Evolutionary conservation across 2,329 filamentous ascomycete species (phyloP).

Genomic region (Chalaropsis thielavioides): DNA sequence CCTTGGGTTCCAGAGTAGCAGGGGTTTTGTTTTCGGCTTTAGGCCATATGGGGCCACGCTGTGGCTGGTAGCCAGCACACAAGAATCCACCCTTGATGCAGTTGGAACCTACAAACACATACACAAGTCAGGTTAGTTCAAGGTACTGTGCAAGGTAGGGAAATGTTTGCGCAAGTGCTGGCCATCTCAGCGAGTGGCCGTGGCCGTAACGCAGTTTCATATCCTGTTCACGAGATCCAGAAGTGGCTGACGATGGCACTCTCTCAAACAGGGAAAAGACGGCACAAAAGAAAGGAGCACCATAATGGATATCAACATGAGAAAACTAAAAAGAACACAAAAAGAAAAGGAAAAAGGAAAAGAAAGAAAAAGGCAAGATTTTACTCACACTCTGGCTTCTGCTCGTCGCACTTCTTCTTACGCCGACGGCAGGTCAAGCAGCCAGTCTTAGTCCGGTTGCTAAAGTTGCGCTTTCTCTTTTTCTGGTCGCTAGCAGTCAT

Average conservation of each 20-base stretch:
- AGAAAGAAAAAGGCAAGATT: background rate
- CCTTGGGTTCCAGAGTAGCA: constrained; percentile 73
- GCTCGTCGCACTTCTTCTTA: constrained; percentile 98
- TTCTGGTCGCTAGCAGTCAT: constrained; percentile 42
- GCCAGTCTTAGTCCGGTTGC: constrained; percentile 88
- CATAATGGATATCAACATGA: too few relatives aligned
- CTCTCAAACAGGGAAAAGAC: background rate
- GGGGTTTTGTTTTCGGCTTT: constrained; percentile 58
- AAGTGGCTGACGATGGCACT: background rate
- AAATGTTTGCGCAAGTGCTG: background rate
- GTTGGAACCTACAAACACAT: constrained; percentile 52
- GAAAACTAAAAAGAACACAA: too few relatives aligned
- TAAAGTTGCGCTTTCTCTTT: constrained; percentile 69
- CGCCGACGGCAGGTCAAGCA: constrained; percentile 82
- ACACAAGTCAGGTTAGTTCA: background rate
- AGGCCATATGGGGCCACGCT: constrained; percentile 56
- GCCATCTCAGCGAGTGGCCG: background rate
- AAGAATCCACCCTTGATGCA: constrained; percentile 80
- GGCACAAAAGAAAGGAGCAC: background rate
- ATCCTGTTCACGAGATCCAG: background rate
- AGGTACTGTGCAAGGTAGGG: background rate
- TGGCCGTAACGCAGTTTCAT: background rate
- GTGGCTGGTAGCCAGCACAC: constrained; percentile 80
- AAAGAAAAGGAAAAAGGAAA: too few relatives aligned
- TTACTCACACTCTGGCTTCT: constrained; percentile 66